phyloP scores from a whole-genome alignment of 163 green algal genomes.

The Prototheca wickerhamii region DNA sequence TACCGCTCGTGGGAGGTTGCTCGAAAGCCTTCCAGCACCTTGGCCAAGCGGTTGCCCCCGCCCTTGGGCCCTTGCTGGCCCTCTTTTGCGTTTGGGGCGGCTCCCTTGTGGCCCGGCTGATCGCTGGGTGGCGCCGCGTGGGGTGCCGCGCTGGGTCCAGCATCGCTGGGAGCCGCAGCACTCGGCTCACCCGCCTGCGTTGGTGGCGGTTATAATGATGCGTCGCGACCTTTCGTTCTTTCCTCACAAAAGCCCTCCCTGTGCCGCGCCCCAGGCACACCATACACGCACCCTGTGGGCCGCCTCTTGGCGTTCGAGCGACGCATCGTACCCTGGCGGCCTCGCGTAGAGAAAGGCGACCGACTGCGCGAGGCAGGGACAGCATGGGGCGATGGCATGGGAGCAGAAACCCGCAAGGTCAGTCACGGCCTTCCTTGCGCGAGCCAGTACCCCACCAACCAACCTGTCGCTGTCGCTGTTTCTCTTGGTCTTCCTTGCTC shows the following conservation, averaged over 20 bases:
- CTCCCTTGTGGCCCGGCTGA: too few relatives aligned
- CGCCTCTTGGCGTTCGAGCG: conserved; percentile 25
- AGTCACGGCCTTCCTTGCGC: too few relatives aligned
- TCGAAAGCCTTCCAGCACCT: conserved; percentile 48
- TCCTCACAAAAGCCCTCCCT: too few relatives aligned
- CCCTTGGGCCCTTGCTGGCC: neutral
- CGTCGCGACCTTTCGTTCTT: too few relatives aligned
- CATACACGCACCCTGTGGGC: conserved; percentile 4
- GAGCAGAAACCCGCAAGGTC: neutral
- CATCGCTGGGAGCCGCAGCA: too few relatives aligned
- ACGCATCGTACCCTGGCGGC: conserved; percentile 52
- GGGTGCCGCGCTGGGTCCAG: too few relatives aligned
- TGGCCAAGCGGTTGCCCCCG: conserved; percentile 34
- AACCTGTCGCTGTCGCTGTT: conserved; percentile 28
- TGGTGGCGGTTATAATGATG: too few relatives aligned
- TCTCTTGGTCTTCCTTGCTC: conserved; percentile 48
- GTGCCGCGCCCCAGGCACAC: neutral
- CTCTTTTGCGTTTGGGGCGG: too few relatives aligned
- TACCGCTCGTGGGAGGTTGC: conserved; percentile 5
- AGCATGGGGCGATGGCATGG: neutral
- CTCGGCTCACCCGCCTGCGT: too few relatives aligned
- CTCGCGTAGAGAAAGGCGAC: conserved; percentile 57
- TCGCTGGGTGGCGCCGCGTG: too few relatives aligned
- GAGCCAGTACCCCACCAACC: neutral
- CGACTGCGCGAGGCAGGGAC: conserved; percentile 26